Evolutionary conservation across 441 rosid species (phyloP).

Genomic region (Sinapis alba): DNA sequence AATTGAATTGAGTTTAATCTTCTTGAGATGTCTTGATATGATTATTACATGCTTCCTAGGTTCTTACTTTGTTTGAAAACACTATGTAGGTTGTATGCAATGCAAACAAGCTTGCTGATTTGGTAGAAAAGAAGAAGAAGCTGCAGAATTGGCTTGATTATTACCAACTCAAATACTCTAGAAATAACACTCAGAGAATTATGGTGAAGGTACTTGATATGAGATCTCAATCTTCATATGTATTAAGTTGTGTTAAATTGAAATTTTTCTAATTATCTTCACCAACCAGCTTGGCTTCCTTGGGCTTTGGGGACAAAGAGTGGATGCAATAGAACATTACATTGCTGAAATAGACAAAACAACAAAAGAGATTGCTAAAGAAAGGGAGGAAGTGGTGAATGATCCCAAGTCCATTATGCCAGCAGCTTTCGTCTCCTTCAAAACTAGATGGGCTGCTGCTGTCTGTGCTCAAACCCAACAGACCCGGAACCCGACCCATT

Average conservation of each 20-base stretch:
- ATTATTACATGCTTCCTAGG: background rate
- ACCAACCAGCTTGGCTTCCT: conserved; percentile 68
- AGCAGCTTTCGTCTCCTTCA: conserved; percentile 96
- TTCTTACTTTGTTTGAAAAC: conserved; percentile 17
- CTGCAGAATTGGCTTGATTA: conserved; percentile 90
- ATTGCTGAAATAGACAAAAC: conserved; percentile 56
- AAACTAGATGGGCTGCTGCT: conserved; percentile 92
- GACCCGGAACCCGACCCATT: conserved; percentile 75
- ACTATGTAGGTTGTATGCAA: conserved; percentile 70
- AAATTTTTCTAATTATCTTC: background rate
- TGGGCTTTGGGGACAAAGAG: conserved; percentile 70
- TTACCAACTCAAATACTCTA: conserved; percentile 63
- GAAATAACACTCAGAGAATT: conserved; percentile 56
- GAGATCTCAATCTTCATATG: conserved; percentile 4
- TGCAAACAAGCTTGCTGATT: conserved; percentile 76
- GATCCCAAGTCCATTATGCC: conserved; percentile 87
- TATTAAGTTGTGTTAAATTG: background rate
- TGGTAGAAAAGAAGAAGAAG: conserved; percentile 75
- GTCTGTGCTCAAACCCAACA: conserved; percentile 98
- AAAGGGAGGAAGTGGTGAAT: conserved; percentile 56
- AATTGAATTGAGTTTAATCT: background rate
- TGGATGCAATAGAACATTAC: conserved; percentile 74
- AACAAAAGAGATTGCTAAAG: conserved; percentile 53
- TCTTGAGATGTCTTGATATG: background rate
- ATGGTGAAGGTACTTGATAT: conserved; percentile 56